A percentile compares a stretch with the other conserved stretches of the same genome.
Evolutionary conservation across 805 yeast species (phyloP).

Genomic region (Starmerella roubikii): DNA sequence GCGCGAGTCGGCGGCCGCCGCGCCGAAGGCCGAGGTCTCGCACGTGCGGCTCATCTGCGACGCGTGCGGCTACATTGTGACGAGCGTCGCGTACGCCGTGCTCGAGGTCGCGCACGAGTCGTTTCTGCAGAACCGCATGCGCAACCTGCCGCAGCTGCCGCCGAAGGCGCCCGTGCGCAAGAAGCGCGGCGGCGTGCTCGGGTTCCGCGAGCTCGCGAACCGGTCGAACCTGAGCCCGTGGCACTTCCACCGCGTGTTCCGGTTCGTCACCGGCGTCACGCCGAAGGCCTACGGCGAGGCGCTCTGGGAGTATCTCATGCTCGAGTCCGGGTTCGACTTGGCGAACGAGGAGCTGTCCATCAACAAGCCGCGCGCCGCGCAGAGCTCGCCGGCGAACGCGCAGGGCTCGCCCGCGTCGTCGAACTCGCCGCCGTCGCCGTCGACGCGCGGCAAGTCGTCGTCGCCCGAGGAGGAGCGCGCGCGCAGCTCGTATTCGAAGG

Average conservation of each 20-base stretch:
- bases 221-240: conserved; percentile 74
- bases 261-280: conserved; percentile 71
- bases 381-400: too few relatives aligned
- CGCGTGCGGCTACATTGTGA: conserved; percentile 73
- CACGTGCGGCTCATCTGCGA: conserved; percentile 56
- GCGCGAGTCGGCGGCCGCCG: conserved; percentile 3
- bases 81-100: conserved; percentile 51
- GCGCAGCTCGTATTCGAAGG: too few relatives aligned
- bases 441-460: too few relatives aligned
- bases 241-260: conserved; percentile 88
- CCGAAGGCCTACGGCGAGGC: conserved; percentile 83
- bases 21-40: conserved; percentile 20
- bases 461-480: too few relatives aligned
- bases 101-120: conserved; percentile 23
- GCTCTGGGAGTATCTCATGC: conserved; percentile 35
- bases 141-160: conserved; percentile 5
- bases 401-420: conserved; percentile 3
- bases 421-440: conserved; percentile 3
- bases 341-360: conserved; percentile 17
- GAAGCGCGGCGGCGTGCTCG: conserved; percentile 29
- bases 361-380: conserved; percentile 4
- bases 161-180: conserved; percentile 23
- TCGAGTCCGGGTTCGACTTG: conserved; percentile 20
- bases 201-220: conserved; percentile 75
- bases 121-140: conserved; percentile 15